phyloP scores from a whole-genome alignment of 1,284 basidiomycete species.

The Sanghuangporus baumii region DNA sequence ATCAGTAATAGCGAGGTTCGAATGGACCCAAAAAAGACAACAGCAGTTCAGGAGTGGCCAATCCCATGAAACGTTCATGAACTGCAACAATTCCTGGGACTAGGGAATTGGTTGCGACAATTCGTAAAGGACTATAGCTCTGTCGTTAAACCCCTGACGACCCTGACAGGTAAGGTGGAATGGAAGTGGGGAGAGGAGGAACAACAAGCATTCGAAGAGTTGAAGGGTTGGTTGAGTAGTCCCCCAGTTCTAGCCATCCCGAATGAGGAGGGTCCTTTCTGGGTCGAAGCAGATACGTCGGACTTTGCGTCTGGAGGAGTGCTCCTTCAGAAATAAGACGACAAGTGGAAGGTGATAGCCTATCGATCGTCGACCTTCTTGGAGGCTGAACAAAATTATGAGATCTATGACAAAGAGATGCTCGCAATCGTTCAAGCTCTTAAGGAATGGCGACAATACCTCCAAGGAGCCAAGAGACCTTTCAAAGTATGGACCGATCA shows the following conservation, averaged over 20 bases:
- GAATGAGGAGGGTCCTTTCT: too few species aligned
- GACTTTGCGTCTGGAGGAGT: background rate
- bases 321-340: background rate
- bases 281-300: background rate
- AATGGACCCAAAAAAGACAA: too few species aligned
- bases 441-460: background rate
- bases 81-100: background rate
- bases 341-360: slow-evolving; percentile 8
- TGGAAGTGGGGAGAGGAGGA: background rate
- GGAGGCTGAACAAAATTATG: slow-evolving; percentile 31
- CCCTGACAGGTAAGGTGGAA: background rate
- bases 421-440: slow-evolving; percentile 24
- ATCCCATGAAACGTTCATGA: background rate
- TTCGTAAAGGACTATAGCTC: background rate
- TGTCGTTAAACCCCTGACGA: background rate
- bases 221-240: too few species aligned
- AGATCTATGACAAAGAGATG: slow-evolving; percentile 35
- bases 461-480: background rate
- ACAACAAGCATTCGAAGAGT: background rate
- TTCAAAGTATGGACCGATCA: background rate
- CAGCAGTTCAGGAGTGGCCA: too few species aligned
- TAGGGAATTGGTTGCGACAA: too few species aligned
- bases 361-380: slow-evolving; percentile 25
- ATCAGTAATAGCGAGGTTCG: too few species aligned
- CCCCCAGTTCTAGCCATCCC: too few species aligned